These are phyloP conservation scores for Podospora pseudopauciseta DNA, from an alignment of 495 filamentous ascomycete genomes.

Conservation along the genomic window DNA sequence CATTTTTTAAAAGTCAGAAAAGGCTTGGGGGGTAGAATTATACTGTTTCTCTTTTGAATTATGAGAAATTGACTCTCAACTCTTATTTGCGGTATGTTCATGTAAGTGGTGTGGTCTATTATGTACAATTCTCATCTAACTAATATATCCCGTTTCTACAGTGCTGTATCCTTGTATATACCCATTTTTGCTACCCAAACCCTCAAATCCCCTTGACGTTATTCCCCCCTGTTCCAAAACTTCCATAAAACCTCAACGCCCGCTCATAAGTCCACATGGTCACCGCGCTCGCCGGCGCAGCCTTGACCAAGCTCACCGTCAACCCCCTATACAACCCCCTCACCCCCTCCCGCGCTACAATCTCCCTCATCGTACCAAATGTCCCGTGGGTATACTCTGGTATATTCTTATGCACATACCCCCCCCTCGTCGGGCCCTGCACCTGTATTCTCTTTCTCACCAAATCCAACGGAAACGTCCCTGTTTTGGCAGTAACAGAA, in stretches of 20 bases:
- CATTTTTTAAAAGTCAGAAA: neutral
- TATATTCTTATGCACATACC: slow-evolving; percentile 84
- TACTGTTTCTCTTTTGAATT: neutral
- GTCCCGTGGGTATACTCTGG: slow-evolving; percentile 71
- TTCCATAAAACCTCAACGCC: slow-evolving; percentile 52
- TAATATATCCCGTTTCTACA: neutral
- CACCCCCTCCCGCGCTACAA: slow-evolving; percentile 67
- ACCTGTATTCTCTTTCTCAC: slow-evolving; percentile 92
- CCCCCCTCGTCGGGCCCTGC: slow-evolving; percentile 75
- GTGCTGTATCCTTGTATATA: neutral
- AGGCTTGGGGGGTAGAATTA: neutral
- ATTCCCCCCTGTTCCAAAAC: neutral
- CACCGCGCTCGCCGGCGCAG: slow-evolving; percentile 88
- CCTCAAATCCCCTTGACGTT: neutral
- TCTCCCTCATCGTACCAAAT: slow-evolving; percentile 57
- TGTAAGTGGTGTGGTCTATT: neutral
- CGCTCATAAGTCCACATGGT: slow-evolving; percentile 99
- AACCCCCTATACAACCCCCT: slow-evolving; percentile 85
- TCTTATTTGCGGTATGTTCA: neutral
- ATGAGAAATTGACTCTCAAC: neutral
- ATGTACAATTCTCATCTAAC: neutral
- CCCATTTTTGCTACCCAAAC: neutral
- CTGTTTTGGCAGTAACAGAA: slow-evolving; percentile 77
- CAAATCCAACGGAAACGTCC: slow-evolving; percentile 89
- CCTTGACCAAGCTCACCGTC: slow-evolving; percentile 85